Conservation (phyloP, 139 green algal species). For the Chlamydomonas eustigma region DNA sequence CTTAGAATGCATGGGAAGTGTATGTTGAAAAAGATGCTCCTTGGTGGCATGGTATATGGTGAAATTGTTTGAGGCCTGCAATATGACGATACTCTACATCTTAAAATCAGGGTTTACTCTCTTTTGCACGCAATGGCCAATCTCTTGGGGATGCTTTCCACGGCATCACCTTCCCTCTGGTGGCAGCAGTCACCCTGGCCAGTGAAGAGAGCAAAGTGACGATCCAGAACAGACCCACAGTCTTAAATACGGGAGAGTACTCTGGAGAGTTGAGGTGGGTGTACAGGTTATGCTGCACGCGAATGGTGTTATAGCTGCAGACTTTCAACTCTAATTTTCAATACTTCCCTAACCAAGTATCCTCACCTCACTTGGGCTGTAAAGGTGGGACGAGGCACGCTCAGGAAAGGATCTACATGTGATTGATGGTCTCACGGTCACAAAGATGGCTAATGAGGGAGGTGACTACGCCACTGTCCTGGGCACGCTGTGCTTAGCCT, state of each 20-base stretch:
- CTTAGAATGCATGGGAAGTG: too few relatives aligned
- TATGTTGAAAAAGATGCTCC: neutral
- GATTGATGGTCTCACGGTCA: constrained; percentile 56
- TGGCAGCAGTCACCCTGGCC: constrained; percentile 51
- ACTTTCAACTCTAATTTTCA: neutral
- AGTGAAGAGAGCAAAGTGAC: constrained; percentile 61
- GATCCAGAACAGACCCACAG: constrained; percentile 61
- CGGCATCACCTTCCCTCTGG: constrained; percentile 43
- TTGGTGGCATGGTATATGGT: neutral
- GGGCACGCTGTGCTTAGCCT: constrained; percentile 49
- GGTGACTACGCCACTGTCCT: constrained; percentile 59
- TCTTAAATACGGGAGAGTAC: constrained; percentile 63
- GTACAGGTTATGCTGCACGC: neutral
- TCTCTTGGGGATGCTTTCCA: constrained; percentile 51
- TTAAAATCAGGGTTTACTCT: constrained; percentile 36
- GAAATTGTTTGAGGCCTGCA: too few relatives aligned
- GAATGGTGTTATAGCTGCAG: neutral
- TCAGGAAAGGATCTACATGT: constrained; percentile 55
- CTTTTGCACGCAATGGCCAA: constrained; percentile 47
- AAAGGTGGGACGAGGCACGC: constrained; percentile 54
- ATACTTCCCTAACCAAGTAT: neutral
- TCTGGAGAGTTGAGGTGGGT: constrained; percentile 44
- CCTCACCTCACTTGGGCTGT: neutral
- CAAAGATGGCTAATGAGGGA: constrained; percentile 51
- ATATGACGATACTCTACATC: too few relatives aligned